These are phyloP conservation scores for Dictyostelium purpureum DNA, from an alignment of 78 protist genomes.

Conservation along the genomic window DNA sequence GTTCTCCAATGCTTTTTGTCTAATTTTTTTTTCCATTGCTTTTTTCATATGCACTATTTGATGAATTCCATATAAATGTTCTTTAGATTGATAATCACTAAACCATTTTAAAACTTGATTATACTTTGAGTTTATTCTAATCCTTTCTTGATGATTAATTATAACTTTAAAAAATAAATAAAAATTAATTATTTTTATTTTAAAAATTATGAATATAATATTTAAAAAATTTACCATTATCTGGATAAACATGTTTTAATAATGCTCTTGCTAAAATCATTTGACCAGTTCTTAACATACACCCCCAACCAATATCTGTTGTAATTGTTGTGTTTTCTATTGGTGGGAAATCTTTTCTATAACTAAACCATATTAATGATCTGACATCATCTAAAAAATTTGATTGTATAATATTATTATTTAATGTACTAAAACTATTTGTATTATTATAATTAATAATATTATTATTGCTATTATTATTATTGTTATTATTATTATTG, in stretches of 20 bases:
- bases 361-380: slow-evolving; percentile 76
- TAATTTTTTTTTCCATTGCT: slow-evolving; percentile 2
- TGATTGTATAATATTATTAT: neutral
- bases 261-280: slow-evolving; percentile 62
- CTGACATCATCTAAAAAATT: slow-evolving; percentile 27
- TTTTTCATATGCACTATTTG: slow-evolving; percentile 64
- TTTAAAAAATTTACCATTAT: slow-evolving; percentile 14
- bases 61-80: slow-evolving; percentile 30
- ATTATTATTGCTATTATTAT: neutral
- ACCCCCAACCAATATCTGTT: slow-evolving; percentile 84
- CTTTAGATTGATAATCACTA: slow-evolving; percentile 46
- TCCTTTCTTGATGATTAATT: neutral
- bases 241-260: slow-evolving; percentile 29
- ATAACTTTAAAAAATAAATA: neutral
- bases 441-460: no score
- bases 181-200: neutral
- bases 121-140: slow-evolving; percentile 24
- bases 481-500: neutral
- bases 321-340: slow-evolving; percentile 50
- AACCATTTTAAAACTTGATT: slow-evolving; percentile 37
- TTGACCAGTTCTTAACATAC: slow-evolving; percentile 80
- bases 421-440: no score
- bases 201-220: neutral
- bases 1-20: neutral
- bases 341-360: slow-evolving; percentile 79